Base-by-base conservation (phyloP, 192 early-diverging fungal genomes). In the Jimgerdemannia flammicorona region DNA sequence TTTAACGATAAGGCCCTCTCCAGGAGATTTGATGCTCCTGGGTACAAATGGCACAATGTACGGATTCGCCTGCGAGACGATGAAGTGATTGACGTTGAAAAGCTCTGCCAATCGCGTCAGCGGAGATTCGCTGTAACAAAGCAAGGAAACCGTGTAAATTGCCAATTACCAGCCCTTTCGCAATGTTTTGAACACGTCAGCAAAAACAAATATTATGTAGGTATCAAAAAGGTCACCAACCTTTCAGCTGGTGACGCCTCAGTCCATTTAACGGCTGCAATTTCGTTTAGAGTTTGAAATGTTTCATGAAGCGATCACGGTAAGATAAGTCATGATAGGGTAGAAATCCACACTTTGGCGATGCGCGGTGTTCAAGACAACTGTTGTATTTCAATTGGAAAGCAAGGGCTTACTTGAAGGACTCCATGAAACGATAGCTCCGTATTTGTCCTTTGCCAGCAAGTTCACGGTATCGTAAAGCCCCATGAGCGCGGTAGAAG, bases 51-150 rank as follows among this genome's bases (percentile, higher is more conserved):
- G 93, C 18, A 90, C 88, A 59, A 90, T 85, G 74, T 88, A 87
- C 3, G 90, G 87, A 67, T 86, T 90, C 11, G 94, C 92, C 80
- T 94, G 89, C 2, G 93, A 94, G 3, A 94, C 84, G 69, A 95
- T 94, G 75, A 92, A 92, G 71, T 95, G 93, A 76, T 95, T 95
- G 18, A 93, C 93, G 72, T 95, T 94, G 72, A 95, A 94, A 11
- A 93, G 81, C 75, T 94, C 92, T 0, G 92, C 86, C 29, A 95
- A 79, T 65, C 91, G 81, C n/a, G 79, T 73, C 42, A 92, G 76
- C 2, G 91, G 90, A 4, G 91, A 85, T 67, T 93, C 90, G 76
- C 89, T 81, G 72, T 74, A 7, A 77, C 66, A n/a, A 77, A 78
- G 3, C 29, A 77, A 71, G 63, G 78, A 80, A 68, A 84, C 43